Base-by-base conservation (phyloP, 2,329 filamentous ascomycete genomes). In the Trichothecium roseum region DNA sequence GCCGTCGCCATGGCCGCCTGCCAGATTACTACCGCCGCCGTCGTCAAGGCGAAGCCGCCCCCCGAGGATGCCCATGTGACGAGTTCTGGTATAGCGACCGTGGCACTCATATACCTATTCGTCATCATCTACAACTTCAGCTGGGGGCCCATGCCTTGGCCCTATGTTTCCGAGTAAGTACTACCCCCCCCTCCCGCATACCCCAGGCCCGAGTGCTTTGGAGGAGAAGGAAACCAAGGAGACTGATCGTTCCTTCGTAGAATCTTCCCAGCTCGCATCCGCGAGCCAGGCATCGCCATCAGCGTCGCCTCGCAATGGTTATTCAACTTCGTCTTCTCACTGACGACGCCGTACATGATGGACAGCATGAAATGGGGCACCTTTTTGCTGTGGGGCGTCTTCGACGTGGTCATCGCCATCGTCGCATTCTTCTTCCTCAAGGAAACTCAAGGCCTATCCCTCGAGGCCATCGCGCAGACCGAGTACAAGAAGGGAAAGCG, bases 141-240 rank as follows among this genome's bases (percentile, higher is more conserved):
- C 4, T 80, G 74, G 75, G 76, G 75, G 0, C 72, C 73, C 0
- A 70, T 74, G 18, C 75, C 72, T 53, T 81, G 75, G 75, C 77
- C 79, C 42, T 76, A 79, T 45, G 68, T 78, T 5, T 59, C 60
- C 4, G 61, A 68, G 57, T 56, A 48, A 44, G 47, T 48, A 8
- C 18, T 9, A 37, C 17, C 17, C 1, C 14, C 3, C 28, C 37
- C 22, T 5, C 8, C n/a, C n/a, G n/a, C n/a, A n/a, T 35, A n/a
- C n/a, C 26, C n/a, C n/a, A n/a, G n/a, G n/a, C n/a, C n/a, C n/a
- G n/a, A n/a, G n/a, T n/a, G n/a, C n/a, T n/a, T n/a, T n/a, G n/a
- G n/a, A n/a, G n/a, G n/a, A n/a, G n/a, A n/a, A n/a, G n/a, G n/a
- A n/a, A n/a, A n/a, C n/a, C n/a, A n/a, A n/a, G n/a, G n/a, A n/a